These are phyloP conservation scores for Colletotrichum sp. DNA, from an alignment of 2,329 filamentous ascomycete genomes.

Conservation along the genomic window DNA sequence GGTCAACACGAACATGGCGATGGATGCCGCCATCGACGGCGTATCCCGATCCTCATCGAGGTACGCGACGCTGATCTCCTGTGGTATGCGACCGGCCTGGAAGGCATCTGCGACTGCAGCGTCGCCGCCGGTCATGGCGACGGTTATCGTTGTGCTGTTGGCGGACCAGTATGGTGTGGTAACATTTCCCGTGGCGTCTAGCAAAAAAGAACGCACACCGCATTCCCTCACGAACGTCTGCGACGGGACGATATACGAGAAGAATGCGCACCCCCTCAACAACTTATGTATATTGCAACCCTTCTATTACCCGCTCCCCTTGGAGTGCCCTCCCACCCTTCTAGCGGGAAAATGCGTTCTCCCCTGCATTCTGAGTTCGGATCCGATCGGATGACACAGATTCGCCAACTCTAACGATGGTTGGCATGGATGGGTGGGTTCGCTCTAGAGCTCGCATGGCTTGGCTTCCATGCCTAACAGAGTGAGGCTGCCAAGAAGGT, in stretches of 20 bases:
- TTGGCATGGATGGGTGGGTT: not conserved
- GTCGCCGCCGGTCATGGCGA: constrained; percentile 11
- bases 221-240: not conserved
- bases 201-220: not conserved
- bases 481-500: constrained; percentile 21
- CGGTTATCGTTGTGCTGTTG: not conserved
- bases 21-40: constrained; percentile 42
- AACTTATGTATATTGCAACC: not conserved
- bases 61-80: constrained; percentile 35
- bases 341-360: not conserved
- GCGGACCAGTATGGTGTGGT: not conserved
- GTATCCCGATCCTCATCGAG: constrained; percentile 41
- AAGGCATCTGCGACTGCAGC: constrained; percentile 32
- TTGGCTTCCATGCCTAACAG: not conserved
- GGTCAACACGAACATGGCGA: constrained; percentile 39
- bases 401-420: constrained; percentile 12
- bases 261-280: not conserved
- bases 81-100: constrained; percentile 38
- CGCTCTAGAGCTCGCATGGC: not conserved
- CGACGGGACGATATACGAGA: not conserved
- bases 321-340: not conserved
- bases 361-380: not conserved
- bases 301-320: not conserved
- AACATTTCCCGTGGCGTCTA: not conserved
- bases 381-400: constrained; percentile 19